Conservation (phyloP, 2,329 filamentous ascomycete genomes). For the Zymoseptoria brevis region DNA sequence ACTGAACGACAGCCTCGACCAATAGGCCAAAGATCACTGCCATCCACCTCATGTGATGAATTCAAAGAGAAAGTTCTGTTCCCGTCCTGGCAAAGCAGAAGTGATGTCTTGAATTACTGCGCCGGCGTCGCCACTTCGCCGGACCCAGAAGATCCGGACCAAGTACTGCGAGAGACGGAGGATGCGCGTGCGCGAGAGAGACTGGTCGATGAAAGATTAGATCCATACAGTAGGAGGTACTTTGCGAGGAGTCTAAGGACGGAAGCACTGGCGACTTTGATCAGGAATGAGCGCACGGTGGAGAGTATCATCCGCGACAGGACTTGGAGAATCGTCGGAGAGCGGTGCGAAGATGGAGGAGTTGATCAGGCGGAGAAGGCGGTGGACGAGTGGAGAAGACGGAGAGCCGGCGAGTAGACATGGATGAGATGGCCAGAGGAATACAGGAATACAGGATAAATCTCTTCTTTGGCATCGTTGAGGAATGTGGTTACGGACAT, state of each 20-base stretch:
- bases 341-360: constrained; percentile 59
- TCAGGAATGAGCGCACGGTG: constrained; percentile 67
- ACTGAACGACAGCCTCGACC: constrained; percentile 51
- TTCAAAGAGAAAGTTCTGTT: constrained; percentile 79
- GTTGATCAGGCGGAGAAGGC: constrained; percentile 56
- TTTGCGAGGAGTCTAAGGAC: constrained; percentile 73
- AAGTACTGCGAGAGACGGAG: constrained; percentile 61
- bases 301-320: constrained; percentile 72
- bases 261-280: constrained; percentile 63
- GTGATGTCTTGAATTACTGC: constrained; percentile 82
- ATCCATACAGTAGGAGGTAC: constrained; percentile 82
- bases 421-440: not conserved
- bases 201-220: constrained; percentile 77
- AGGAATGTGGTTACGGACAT: not conserved
- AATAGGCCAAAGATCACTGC: constrained; percentile 45
- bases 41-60: constrained; percentile 52
- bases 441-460: not conserved
- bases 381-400: constrained; percentile 52
- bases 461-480: not conserved
- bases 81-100: constrained; percentile 76
- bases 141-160: constrained; percentile 78
- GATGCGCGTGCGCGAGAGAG: constrained; percentile 61
- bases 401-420: not conserved
- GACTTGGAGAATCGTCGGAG: constrained; percentile 71
- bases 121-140: constrained; percentile 77